Evolutionary conservation across 208 protist species (phyloP), one percentile per base, ranked within the genome.

Genomic region (Lotmaria passim): DNA sequence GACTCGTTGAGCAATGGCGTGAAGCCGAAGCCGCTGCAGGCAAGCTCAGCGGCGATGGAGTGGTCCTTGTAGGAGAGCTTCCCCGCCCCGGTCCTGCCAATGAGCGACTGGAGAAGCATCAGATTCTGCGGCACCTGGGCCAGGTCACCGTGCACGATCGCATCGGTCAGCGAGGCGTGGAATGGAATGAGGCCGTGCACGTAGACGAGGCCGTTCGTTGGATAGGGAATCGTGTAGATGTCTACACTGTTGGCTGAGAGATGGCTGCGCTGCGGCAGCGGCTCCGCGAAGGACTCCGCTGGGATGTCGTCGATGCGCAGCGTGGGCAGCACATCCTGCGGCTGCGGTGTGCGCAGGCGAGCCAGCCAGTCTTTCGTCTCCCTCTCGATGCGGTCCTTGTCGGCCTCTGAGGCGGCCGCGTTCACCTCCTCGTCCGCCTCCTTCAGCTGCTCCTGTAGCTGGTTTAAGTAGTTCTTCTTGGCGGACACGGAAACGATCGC

Each of bases 161-260:
- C 68, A 8, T 57, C 47, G 24, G 67, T 58, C 17, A 94, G 55
- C 4, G 71, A 59, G 15, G 53, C 23, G 14, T 76, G 48, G 61
- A 93, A 89, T 8, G 93, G 93, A 15, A 90, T 78, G 43, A 97
- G 78, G 1, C 86, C 90, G 68, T 95, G 86, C 61, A 96, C 90
- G 79, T 97, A 97, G 46, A 96, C 90, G 30, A 97, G 75, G 11
- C 91, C 90, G 75, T 97, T 97, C 21, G 92, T 97, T 7, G 86
- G 82, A 47, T 75, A 85, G 8, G 74, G 30, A 43, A 97, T 88
- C 7, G 85, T 93, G 69, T 87, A 84, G 8, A 87, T 34, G 19
- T 59, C 44, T 15, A 36, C 43, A 34, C 31, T 64, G 72, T 48
- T 26, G 66, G 58, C 23, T 15, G 50, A 60, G 39, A 61, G 46